Evolutionary conservation across 2,329 filamentous ascomycete species (phyloP), one percentile per base, ranked within the genome.

Genomic region (Sporothrix brunneoviolacea): DNA sequence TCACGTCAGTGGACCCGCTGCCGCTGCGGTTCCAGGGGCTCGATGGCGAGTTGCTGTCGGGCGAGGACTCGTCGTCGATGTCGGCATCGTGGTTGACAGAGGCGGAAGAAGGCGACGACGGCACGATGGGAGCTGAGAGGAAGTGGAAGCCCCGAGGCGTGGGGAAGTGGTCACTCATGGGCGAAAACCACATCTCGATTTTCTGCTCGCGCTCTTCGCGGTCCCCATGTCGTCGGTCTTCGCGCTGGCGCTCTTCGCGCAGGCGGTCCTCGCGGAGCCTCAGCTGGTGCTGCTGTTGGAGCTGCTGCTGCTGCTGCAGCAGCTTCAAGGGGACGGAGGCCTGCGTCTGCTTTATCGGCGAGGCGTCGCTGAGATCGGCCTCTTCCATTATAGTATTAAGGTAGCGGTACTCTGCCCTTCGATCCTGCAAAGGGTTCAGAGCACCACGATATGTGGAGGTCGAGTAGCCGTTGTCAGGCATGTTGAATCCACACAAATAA

Each of bases 71-170:
- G 28, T 55, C 53, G 28, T 55, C 50, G 8, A 36, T 27, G 55
- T 61, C 62, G 48, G 54, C 55, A 33, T 63, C 63, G 58, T 68
- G 73, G 55, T 78, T 77, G 52, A 70, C 70, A 7, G 78, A 76
- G 33, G 68, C 68, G 43, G 75, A 74, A 19, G 78, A 80, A 18
- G 80, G 77, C 47, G 80, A 82, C 46, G 79, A 81, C 32, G 82
- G 76, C 50, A 82, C 72, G 61, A 79, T 74, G 41, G 80, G 79
- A 43, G 80, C 81, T 35, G 81, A 72, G 62, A 84, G 74, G 62
- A 82, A 83, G 64, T 84, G 74, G 58, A 78, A 70, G 53, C 82
- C 84, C 60, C 81, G 75, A n/a, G 84, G 84, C 8, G 84, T 86
- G 37, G 84, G 85, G 62, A 88, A 88, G 63, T 88, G 76, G 59